phyloP scores from a whole-genome alignment of 2,329 filamentous ascomycete species.

The Microcyclospora tardicrescens region DNA sequence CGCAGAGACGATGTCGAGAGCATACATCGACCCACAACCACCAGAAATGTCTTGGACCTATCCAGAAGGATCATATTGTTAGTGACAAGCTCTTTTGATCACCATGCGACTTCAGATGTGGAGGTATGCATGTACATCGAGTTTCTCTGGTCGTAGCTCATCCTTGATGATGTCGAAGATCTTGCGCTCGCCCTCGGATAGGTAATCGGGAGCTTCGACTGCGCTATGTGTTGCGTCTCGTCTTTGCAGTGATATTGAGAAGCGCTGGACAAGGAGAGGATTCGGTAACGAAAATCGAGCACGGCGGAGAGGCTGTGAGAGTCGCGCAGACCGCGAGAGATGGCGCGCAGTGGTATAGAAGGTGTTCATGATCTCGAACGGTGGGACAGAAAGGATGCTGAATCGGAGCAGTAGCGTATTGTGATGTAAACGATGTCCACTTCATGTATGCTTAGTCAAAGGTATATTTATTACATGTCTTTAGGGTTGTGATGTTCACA shows the following conservation, averaged over 20 bases:
- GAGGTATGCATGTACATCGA: slow-evolving; percentile 28
- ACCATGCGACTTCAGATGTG: background rate
- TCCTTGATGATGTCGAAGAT: slow-evolving; percentile 35
- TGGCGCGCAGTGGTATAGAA: no score
- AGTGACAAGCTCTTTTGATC: background rate
- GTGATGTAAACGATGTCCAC: no score
- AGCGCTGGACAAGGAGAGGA: background rate
- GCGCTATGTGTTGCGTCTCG: slow-evolving; percentile 2
- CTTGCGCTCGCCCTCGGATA: slow-evolving; percentile 33
- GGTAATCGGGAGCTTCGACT: slow-evolving; percentile 32
- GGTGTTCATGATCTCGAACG: no score
- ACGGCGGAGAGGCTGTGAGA: no score
- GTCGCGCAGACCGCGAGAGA: no score
- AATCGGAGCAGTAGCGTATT: no score
- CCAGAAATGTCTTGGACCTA: slow-evolving; percentile 69
- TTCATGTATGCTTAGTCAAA: no score
- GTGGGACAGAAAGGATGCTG: no score
- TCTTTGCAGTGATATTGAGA: slow-evolving; percentile 1
- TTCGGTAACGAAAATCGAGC: no score
- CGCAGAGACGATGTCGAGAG: slow-evolving; percentile 60
- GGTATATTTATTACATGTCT: no score
- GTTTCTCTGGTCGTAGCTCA: slow-evolving; percentile 29
- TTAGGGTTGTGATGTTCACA: no score
- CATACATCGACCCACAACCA: slow-evolving; percentile 80
- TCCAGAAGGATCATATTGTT: slow-evolving; percentile 9